These are phyloP conservation scores for Cladophialophora yegresii DNA, from an alignment of 2,329 filamentous ascomycete genomes.

Conservation along the genomic window DNA sequence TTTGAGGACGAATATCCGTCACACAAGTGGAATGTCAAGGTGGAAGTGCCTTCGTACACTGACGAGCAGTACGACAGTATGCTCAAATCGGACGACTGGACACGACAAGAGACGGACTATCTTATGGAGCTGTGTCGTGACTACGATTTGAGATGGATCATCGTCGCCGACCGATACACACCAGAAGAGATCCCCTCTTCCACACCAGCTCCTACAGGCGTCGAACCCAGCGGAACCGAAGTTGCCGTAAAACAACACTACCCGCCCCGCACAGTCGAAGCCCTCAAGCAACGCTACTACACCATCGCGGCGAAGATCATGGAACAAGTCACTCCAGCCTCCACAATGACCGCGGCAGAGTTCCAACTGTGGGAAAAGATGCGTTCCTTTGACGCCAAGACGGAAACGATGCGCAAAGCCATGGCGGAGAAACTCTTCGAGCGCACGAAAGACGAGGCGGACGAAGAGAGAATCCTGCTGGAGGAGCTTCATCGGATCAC, in stretches of 20 bases:
- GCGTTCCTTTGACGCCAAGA: slow-evolving; percentile 77
- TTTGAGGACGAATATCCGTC: slow-evolving; percentile 61
- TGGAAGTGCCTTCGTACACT: slow-evolving; percentile 77
- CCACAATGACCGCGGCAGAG: slow-evolving; percentile 84
- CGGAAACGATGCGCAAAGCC: slow-evolving; percentile 78
- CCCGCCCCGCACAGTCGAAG: slow-evolving; percentile 73
- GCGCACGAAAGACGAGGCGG: slow-evolving; percentile 80
- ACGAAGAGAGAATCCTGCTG: slow-evolving; percentile 86
- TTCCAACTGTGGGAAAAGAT: slow-evolving; percentile 82
- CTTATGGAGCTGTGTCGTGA: slow-evolving; percentile 72
- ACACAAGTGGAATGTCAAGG: slow-evolving; percentile 82
- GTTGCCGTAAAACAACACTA: slow-evolving; percentile 33
- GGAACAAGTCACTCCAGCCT: slow-evolving; percentile 73
- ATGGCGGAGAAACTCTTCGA: slow-evolving; percentile 78
- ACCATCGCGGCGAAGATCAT: slow-evolving; percentile 80
- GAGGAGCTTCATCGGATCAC: slow-evolving; percentile 91
- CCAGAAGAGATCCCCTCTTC: slow-evolving; percentile 44
- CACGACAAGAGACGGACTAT: slow-evolving; percentile 91
- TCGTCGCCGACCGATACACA: slow-evolving; percentile 92
- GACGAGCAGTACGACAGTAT: slow-evolving; percentile 81
- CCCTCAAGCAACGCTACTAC: slow-evolving; percentile 90
- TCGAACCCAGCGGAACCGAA: slow-evolving; percentile 40
- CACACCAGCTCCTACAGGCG: slow-evolving; percentile 28
- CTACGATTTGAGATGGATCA: slow-evolving; percentile 84
- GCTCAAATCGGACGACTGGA: slow-evolving; percentile 76